phyloP scores from a whole-genome alignment of 805 yeast genomes.

The Kuraishia cidri region DNA sequence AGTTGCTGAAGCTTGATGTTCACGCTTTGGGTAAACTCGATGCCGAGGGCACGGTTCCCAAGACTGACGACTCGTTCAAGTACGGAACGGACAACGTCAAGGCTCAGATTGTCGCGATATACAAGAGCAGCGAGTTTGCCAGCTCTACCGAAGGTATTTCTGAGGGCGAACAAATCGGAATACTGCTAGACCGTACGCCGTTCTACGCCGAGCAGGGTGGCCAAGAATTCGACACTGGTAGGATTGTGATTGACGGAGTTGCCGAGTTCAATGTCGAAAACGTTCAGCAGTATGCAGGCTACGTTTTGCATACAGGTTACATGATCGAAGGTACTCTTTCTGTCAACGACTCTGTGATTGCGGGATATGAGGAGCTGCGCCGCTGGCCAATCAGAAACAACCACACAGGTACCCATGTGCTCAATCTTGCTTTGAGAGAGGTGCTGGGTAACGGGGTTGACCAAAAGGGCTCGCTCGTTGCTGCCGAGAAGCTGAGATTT shows the following conservation, averaged over 20 bases:
- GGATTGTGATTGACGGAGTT: slow-evolving; percentile 77
- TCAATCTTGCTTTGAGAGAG: slow-evolving; percentile 81
- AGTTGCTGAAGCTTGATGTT: slow-evolving; percentile 76
- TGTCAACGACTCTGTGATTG: slow-evolving; percentile 66
- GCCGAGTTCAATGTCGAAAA: slow-evolving; percentile 86
- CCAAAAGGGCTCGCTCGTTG: slow-evolving; percentile 95
- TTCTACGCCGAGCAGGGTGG: slow-evolving; percentile 99
- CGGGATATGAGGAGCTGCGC: slow-evolving; percentile 85
- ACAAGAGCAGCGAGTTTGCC: slow-evolving; percentile 57
- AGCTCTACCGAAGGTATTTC: slow-evolving; percentile 25
- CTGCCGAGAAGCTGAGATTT: slow-evolving; percentile 90
- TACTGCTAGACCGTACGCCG: slow-evolving; percentile 82
- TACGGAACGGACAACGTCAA: slow-evolving; percentile 64
- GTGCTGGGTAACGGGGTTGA: slow-evolving; percentile 84
- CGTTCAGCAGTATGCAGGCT: slow-evolving; percentile 91
- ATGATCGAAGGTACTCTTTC: slow-evolving; percentile 67
- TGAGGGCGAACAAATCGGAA: slow-evolving; percentile 53
- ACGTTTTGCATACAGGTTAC: slow-evolving; percentile 89
- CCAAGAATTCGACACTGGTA: slow-evolving; percentile 95
- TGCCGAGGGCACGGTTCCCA: slow-evolving; percentile 48
- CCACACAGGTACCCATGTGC: slow-evolving; percentile 96
- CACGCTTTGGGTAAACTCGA: slow-evolving; percentile 76
- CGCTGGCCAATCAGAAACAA: slow-evolving; percentile 96
- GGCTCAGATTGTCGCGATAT: slow-evolving; percentile 64
- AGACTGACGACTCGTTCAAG: slow-evolving; percentile 78